Evolutionary conservation across 352 stramenopile genomes (phyloP), one percentile per base, ranked within the genome.

Genomic region (Vaucheria bursata): DNA sequence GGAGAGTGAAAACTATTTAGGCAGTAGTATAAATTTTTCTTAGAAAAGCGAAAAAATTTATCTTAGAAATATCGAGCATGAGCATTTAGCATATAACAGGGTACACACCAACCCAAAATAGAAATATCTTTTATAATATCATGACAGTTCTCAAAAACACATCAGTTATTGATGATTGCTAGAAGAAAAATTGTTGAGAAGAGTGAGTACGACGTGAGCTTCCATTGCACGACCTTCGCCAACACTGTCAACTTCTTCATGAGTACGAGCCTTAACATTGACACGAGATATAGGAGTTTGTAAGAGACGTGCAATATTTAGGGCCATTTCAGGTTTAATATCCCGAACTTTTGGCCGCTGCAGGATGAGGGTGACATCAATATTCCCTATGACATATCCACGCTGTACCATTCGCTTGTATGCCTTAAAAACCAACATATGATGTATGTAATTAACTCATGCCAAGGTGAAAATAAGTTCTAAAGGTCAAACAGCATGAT

Each of bases 201-300:
- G 68, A 68, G 74, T 64, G 25, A 80, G 52, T 0, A 80, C 75
- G 0, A 80, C 75, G 69, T 80, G 75, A 29, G 68, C 75, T 31
- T 66, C 75, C 75, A 80, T 80, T 37, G 75, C 75, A 35, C 69
- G 38, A 1, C 75, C 66, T 36, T 80, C 75, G 34, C 75, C 75
- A 4, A 80, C 75, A n/a, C 68, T 33, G 75, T 80, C 75, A 33
- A 80, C 75, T 36, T 85, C 84, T 77, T 93, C 89, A 85, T 93
- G 89, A 4, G 89, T 93, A 70, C 89, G 80, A 2, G 89, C 89
- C 78, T 93, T 93, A 59, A 93, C 89, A 79, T 93, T 93, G 36
- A 93, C 88, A 59, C 87, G 76, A 33, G 86, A 85, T 32, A 80
- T 71, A 39, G 84, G 87, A 3, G 88, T 92, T 12, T 86, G 50